Evolutionary conservation across 495 filamentous ascomycete genomes (phyloP), one percentile per base, ranked within the genome.

Genomic region (Lepraria neglecta): DNA sequence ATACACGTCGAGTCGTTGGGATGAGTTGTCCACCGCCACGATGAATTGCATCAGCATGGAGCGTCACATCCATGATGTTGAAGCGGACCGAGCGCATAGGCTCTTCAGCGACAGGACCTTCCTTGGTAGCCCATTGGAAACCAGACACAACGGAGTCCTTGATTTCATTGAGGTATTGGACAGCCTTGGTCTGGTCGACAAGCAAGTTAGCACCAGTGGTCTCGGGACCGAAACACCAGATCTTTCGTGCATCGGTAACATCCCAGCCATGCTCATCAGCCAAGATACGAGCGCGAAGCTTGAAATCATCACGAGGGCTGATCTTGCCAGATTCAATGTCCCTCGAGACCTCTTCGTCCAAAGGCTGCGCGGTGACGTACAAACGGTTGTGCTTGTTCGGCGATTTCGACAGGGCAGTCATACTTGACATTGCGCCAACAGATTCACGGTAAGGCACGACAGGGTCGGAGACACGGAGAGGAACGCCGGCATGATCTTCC

Each of bases 341-440:
- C 68, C 84, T 85, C 63, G 88, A 81, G 56, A 97, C 87, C 64
- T 97, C 94, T 81, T 99, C 94, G 11, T 81, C 84, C 46, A 99
- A 78, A 61, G 94, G 95, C 77, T 89, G 74, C 62, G 94, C 94
- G 71, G 82, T 85, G 74, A 99, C 82, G 82, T 97, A 99, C 19
- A 99, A 83, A 87, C 94, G 91, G 81, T 99, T 99, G 87, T 99
- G 94, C 90, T 99, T 99, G 85, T 99, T 99, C 77, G 94, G 94
- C 12, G 94, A 99, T 84, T 99, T 99, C 71, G 94, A 99, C 63
- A 99, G 82, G 60, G 94, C 94, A 72, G 91, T 96, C 66, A 97
- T 97, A 81, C 85, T 89, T 56, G 92, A 96, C 64, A 77, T 78
- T 64, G 55, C 83, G 65, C 77, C 75, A 69, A 99, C 94, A 61